A percentile compares a stretch with the other conserved stretches of the same genome.
These are phyloP conservation scores for Giardia duodenalis DNA, from an alignment of 208 protist genomes.

Conservation along the genomic window DNA sequence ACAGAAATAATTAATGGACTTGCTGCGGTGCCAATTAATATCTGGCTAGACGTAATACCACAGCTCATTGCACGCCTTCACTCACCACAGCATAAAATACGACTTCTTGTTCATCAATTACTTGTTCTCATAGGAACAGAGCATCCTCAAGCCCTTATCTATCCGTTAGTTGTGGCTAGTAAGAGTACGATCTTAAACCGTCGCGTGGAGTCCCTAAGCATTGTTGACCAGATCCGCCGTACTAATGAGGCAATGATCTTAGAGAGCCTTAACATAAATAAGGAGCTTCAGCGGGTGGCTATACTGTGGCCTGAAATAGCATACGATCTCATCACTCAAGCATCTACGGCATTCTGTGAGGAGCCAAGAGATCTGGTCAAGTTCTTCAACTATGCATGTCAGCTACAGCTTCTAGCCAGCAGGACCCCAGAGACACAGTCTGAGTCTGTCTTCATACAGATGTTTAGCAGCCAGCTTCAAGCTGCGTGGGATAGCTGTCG, in stretches of 20 bases:
- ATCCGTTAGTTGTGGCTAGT: slow-evolving; percentile 11
- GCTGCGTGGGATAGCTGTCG: background rate
- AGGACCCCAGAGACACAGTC: background rate
- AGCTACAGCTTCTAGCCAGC: background rate
- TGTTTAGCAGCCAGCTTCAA: background rate
- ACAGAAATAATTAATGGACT: slow-evolving; percentile 6
- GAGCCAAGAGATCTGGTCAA: slow-evolving; percentile 19
- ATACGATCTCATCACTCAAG: background rate
- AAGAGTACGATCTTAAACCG: background rate
- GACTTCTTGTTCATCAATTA: background rate
- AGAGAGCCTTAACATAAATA: background rate
- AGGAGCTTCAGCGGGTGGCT: slow-evolving; percentile 28
- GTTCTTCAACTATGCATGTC: background rate
- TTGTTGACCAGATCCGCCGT: background rate
- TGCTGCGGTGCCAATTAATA: background rate
- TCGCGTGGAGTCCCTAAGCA: background rate
- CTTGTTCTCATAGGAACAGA: background rate
- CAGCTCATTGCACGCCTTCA: slow-evolving; percentile 6
- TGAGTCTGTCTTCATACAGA: background rate
- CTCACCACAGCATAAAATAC: background rate
- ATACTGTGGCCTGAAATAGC: slow-evolving; percentile 26
- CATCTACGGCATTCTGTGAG: background rate
- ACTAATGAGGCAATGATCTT: background rate
- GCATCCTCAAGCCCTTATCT: background rate
- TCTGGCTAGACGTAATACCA: slow-evolving; percentile 1